phyloP scores from a whole-genome alignment of 108 stramenopile species.

The Fragilaria radians region DNA sequence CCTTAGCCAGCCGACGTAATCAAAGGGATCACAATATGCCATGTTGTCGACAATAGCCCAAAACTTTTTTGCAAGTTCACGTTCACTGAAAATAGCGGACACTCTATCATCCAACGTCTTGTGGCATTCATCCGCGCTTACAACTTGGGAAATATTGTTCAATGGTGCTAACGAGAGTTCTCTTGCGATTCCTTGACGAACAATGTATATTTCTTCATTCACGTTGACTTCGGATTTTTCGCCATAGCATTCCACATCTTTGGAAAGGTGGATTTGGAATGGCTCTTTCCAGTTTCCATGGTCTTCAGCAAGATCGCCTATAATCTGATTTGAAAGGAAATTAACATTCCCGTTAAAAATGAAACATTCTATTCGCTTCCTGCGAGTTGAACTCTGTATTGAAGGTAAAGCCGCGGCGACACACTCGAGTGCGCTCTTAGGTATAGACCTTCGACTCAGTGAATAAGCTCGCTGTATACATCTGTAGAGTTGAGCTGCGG shows the following conservation, averaged over 20 bases:
- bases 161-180: slow-evolving; percentile 60
- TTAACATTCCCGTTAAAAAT: slow-evolving; percentile 29
- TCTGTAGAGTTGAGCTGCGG: slow-evolving; percentile 70
- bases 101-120: slow-evolving; percentile 34
- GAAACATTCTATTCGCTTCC: slow-evolving; percentile 40
- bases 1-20: slow-evolving; percentile 61
- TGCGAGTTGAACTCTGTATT: slow-evolving; percentile 31
- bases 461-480: slow-evolving; percentile 65
- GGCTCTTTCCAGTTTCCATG: neutral
- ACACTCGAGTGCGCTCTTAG: slow-evolving; percentile 54
- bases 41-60: slow-evolving; percentile 64
- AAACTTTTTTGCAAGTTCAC: slow-evolving; percentile 60
- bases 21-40: slow-evolving; percentile 43
- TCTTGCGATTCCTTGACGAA: slow-evolving; percentile 41
- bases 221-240: neutral
- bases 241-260: neutral
- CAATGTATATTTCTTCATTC: slow-evolving; percentile 14
- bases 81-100: slow-evolving; percentile 44
- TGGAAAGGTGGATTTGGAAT: neutral
- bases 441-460: slow-evolving; percentile 44
- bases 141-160: slow-evolving; percentile 19
- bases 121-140: slow-evolving; percentile 14
- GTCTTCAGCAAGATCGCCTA: neutral
- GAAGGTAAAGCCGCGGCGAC: slow-evolving; percentile 55
- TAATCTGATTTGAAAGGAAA: neutral